phyloP scores from a whole-genome alignment of 2,329 filamentous ascomycete species.

The Aspergillus sp. region DNA sequence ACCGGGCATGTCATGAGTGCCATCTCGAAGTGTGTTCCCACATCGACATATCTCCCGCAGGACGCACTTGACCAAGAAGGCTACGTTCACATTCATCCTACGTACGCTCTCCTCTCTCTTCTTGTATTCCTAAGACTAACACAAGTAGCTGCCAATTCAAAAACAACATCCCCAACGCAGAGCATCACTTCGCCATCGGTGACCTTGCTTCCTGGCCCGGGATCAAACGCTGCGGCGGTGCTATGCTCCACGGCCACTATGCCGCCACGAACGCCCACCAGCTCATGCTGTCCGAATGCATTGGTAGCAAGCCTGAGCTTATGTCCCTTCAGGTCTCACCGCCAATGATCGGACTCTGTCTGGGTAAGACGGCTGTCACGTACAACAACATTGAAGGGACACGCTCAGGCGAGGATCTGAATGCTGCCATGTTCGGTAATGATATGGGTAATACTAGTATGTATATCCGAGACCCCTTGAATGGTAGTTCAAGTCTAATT shows the following conservation, averaged over 20 bases:
- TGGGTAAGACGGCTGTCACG: slow-evolving; percentile 62
- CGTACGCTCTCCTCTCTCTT: slow-evolving; percentile 16
- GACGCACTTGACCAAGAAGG: slow-evolving; percentile 57
- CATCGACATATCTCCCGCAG: slow-evolving; percentile 56
- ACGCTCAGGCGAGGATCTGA: slow-evolving; percentile 55
- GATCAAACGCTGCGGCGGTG: slow-evolving; percentile 71
- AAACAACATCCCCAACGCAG: slow-evolving; percentile 48
- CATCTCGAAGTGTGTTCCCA: slow-evolving; percentile 56
- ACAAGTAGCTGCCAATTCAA: slow-evolving; percentile 49
- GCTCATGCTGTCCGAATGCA: slow-evolving; percentile 45
- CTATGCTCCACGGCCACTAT: slow-evolving; percentile 66
- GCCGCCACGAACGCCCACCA: slow-evolving; percentile 63
- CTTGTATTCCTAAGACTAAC: neutral
- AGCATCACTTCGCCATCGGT: slow-evolving; percentile 61
- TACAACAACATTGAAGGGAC: slow-evolving; percentile 55
- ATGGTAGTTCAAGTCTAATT: slow-evolving; percentile 4
- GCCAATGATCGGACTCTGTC: slow-evolving; percentile 63
- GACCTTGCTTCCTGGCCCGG: slow-evolving; percentile 66
- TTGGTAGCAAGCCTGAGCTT: slow-evolving; percentile 39
- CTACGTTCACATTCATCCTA: slow-evolving; percentile 57
- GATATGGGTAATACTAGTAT: slow-evolving; percentile 58
- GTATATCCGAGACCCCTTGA: slow-evolving; percentile 21
- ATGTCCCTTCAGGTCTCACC: slow-evolving; percentile 49
- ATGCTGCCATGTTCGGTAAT: slow-evolving; percentile 31
- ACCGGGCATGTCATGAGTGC: slow-evolving; percentile 64